Conservation (phyloP, 2,329 filamentous ascomycete species). For the Cordyceps tenuipes region DNA sequence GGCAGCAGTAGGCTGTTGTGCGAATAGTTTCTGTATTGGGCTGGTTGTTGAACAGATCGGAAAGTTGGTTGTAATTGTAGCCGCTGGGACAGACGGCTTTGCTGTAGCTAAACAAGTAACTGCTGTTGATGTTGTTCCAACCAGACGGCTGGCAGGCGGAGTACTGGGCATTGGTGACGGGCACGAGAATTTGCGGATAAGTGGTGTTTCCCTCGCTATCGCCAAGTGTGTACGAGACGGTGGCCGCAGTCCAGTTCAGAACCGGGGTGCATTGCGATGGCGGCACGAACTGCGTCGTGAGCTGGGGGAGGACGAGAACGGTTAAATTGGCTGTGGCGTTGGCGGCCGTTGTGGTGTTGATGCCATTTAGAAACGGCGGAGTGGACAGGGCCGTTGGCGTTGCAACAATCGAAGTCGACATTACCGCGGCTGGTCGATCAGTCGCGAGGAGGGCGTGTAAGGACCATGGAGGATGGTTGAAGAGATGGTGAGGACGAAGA, state of each 20-base stretch:
- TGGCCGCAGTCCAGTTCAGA: constrained; percentile 4
- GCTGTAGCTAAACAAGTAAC: constrained; percentile 2
- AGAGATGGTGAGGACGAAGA: neutral
- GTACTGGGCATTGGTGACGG: constrained; percentile 3
- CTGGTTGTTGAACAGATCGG: neutral
- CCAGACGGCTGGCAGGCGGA: constrained; percentile 9
- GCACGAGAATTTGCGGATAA: constrained; percentile 5
- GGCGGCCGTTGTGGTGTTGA: neutral
- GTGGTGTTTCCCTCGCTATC: neutral
- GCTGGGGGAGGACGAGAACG: neutral
- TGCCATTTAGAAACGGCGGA: constrained; percentile 1
- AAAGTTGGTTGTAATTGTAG: constrained; percentile 7
- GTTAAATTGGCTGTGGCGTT: constrained; percentile 1
- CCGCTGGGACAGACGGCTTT: constrained; percentile 9
- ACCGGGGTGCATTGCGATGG: constrained; percentile 7
- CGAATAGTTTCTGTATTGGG: constrained; percentile 6
- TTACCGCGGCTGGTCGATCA: constrained; percentile 1
- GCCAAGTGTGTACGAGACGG: neutral
- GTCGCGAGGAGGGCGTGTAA: neutral
- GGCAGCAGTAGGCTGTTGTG: constrained; percentile 9
- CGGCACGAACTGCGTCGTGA: constrained; percentile 5
- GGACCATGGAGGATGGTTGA: neutral
- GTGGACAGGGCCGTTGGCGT: neutral
- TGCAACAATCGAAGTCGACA: neutral
- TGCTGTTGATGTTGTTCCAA: neutral